phyloP scores from a whole-genome alignment of 768 basidiomycete genomes.

The Amanita exitialis region DNA sequence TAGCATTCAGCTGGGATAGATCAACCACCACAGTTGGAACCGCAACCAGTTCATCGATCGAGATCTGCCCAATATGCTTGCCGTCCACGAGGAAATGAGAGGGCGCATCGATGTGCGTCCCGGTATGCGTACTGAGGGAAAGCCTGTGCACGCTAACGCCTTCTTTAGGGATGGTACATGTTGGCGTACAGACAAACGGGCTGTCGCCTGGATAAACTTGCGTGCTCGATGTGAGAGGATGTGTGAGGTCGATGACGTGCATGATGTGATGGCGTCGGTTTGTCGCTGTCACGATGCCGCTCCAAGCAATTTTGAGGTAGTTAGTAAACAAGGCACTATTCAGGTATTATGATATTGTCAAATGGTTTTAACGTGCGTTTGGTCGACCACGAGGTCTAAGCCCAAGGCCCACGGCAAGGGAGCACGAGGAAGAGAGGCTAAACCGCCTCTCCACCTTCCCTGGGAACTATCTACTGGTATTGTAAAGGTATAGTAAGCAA shows the following conservation, averaged over 20 bases:
- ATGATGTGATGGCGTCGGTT: not conserved
- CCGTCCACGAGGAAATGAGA: constrained; percentile 59
- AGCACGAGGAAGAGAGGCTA: not conserved
- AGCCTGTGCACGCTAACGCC: constrained; percentile 44
- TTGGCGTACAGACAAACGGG: constrained; percentile 26
- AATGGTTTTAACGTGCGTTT: too few species aligned
- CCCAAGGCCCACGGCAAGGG: constrained; percentile 1
- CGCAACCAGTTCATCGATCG: constrained; percentile 36
- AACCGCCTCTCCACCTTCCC: not conserved
- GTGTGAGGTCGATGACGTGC: constrained; percentile 43
- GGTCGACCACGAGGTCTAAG: not conserved
- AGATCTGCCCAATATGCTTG: constrained; percentile 46
- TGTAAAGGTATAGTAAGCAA: not conserved
- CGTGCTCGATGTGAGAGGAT: constrained; percentile 32
- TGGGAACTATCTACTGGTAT: not conserved
- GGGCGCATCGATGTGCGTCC: constrained; percentile 76
- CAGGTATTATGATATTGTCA: too few species aligned
- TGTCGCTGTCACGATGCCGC: not conserved
- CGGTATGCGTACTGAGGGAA: constrained; percentile 58
- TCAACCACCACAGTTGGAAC: constrained; percentile 49
- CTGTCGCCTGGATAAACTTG: constrained; percentile 52
- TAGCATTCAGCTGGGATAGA: constrained; percentile 15
- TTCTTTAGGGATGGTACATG: constrained; percentile 30
- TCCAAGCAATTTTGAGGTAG: too few species aligned
- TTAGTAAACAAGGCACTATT: too few species aligned